Base-by-base conservation (phyloP, 1,284 basidiomycete genomes). In the Ganoderma boninense region DNA sequence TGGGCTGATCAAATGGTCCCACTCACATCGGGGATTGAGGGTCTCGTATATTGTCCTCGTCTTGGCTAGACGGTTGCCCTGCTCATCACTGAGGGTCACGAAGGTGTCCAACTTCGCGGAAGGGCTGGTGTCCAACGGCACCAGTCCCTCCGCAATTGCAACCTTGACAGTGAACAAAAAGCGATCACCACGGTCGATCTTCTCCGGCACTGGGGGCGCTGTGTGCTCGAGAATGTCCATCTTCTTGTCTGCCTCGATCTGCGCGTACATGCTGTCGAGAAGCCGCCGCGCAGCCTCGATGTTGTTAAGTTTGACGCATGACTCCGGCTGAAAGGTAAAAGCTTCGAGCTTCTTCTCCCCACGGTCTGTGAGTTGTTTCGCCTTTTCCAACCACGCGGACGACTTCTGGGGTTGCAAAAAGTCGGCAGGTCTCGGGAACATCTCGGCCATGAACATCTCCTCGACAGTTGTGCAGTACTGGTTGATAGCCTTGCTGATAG, bases 241-340 rank as follows among this genome's bases (percentile, higher is more conserved):
- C 71, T 97, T 89, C 78, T 92, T 92, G 82, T 99, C 98, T 0
- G 94, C 96, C 70, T 97, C 89, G 85, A 98, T 92, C 75, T 95
- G 93, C 65, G 88, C 91, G 81, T 99, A 99, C 86, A 99, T 93
- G 76, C 93, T 94, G 80, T 99, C 98, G 67, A 99, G 86, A 66
- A 98, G 86, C 69, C 91, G 90, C 14, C 97, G 90, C 0, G 97
- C 97, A 2, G 95, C 93, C 77, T 98, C 97, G 73, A 99, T 93
- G 79, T 99, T 99, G 85, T 99, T 99, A 62, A 99, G 87, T 83
- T 98, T 99, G 77, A 99, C 95, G 78, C 97, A 99, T 0, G 96
- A 97, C 84, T 97, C 89, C 0, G 96, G 87, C 66, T 92, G 92
- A 84, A 99, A 99, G 77, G 97, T 95, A 87, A 98, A 99, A 7